Conservation (phyloP, 805 yeast species). For the Debaryomyces hansenii region DNA sequence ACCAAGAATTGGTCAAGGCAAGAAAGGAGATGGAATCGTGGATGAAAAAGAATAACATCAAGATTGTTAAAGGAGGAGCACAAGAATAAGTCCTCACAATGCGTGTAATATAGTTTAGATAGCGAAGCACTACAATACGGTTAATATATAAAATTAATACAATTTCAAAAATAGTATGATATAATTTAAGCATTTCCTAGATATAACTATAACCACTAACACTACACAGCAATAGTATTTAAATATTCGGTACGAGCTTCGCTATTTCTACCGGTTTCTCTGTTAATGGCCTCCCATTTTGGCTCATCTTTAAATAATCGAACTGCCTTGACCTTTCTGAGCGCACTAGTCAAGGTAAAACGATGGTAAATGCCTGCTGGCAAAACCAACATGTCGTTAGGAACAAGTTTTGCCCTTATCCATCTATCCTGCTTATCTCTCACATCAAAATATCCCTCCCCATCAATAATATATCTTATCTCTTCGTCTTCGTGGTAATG, state of each 20-base stretch:
- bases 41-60: conserved; percentile 43
- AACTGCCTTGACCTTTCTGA: conserved; percentile 69
- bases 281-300: conserved; percentile 86
- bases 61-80: conserved; percentile 30
- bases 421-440: conserved; percentile 63
- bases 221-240: conserved; percentile 25
- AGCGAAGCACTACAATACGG: not conserved
- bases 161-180: too few relatives aligned
- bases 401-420: conserved; percentile 69
- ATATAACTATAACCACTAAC: too few relatives aligned
- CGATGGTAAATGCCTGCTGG: conserved; percentile 97
- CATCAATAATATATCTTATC: conserved; percentile 84
- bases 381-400: conserved; percentile 67
- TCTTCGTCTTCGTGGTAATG: conserved; percentile 98
- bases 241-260: conserved; percentile 38
- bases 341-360: conserved; percentile 65
- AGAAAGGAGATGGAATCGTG: conserved; percentile 37
- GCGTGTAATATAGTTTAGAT: not conserved
- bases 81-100: not conserved
- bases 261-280: conserved; percentile 47
- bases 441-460: conserved; percentile 90
- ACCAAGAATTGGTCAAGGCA: conserved; percentile 23
- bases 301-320: conserved; percentile 93
- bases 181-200: too few relatives aligned
- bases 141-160: too few relatives aligned